Conservation (phyloP, 2,329 filamentous ascomycete species). For the Neocatenulostroma microsporum region DNA sequence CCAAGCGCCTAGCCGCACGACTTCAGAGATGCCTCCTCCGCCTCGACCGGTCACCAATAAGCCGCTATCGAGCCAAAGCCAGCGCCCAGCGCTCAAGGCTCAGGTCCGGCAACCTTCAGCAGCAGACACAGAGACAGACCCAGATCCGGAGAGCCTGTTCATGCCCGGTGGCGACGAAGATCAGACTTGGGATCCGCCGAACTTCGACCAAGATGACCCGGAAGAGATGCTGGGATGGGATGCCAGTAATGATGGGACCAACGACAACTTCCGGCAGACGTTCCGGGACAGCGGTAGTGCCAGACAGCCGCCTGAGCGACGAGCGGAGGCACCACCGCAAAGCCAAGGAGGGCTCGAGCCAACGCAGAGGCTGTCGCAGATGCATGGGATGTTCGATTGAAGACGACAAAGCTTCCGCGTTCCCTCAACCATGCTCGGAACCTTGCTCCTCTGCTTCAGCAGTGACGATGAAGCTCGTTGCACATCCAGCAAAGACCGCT, state of each 20-base stretch:
- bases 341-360: slow-evolving; percentile 50
- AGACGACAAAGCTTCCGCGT: background rate
- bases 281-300: slow-evolving; percentile 35
- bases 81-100: slow-evolving; percentile 19
- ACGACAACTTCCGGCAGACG: slow-evolving; percentile 35
- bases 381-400: slow-evolving; percentile 35
- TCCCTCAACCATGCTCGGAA: slow-evolving; percentile 2
- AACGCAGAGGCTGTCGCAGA: slow-evolving; percentile 66
- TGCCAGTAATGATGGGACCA: slow-evolving; percentile 56
- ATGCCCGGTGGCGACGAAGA: slow-evolving; percentile 62
- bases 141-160: slow-evolving; percentile 62
- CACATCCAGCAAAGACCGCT: slow-evolving; percentile 73
- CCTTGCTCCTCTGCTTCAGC: slow-evolving; percentile 2
- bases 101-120: slow-evolving; percentile 30
- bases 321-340: background rate
- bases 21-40: slow-evolving; percentile 37
- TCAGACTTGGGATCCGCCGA: slow-evolving; percentile 62
- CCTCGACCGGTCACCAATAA: slow-evolving; percentile 27
- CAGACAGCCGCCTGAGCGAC: slow-evolving; percentile 11
- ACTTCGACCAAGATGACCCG: slow-evolving; percentile 56
- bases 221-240: slow-evolving; percentile 68
- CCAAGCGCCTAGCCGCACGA: slow-evolving; percentile 8
- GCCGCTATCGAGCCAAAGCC: slow-evolving; percentile 24
- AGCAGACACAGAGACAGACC: slow-evolving; percentile 43
- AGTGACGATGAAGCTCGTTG: slow-evolving; percentile 70